These are phyloP conservation scores for Coprinopsis cinerea DNA, from an alignment of 768 basidiomycete species.

Conservation along the genomic window DNA sequence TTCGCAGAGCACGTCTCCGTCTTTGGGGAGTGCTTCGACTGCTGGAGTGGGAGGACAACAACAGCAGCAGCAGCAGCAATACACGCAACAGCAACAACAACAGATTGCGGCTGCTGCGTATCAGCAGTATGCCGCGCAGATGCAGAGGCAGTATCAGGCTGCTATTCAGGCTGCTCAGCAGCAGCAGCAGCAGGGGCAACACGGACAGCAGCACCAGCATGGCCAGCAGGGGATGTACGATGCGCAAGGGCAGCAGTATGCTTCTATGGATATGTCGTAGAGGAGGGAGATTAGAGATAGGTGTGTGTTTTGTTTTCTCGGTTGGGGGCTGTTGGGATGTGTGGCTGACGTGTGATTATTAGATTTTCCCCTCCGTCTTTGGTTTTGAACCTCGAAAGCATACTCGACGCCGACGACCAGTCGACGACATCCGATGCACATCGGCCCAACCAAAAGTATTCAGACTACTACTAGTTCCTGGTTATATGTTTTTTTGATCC, in stretches of 20 bases:
- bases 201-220: constrained; percentile 12
- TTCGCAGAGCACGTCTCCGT: constrained; percentile 27
- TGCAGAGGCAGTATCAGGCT: constrained; percentile 17
- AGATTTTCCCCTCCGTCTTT: no score
- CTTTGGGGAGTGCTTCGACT: constrained; percentile 12
- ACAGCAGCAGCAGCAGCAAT: constrained; percentile 16
- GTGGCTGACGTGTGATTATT: no score
- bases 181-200: constrained; percentile 9
- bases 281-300: no score
- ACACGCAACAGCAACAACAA: constrained; percentile 22
- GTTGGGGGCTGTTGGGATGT: no score
- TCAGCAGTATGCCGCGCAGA: constrained; percentile 14
- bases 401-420: no score
- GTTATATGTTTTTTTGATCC: no score
- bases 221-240: constrained; percentile 8
- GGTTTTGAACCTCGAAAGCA: no score
- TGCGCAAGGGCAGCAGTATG: constrained; percentile 5
- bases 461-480: no score
- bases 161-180: constrained; percentile 10
- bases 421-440: no score
- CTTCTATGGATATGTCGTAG: constrained; percentile 1
- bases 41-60: no score
- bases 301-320: no score
- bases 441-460: no score
- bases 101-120: constrained; percentile 10